Conservation (phyloP, 441 rosid genomes). For the Adansonia madagascariensis region DNA sequence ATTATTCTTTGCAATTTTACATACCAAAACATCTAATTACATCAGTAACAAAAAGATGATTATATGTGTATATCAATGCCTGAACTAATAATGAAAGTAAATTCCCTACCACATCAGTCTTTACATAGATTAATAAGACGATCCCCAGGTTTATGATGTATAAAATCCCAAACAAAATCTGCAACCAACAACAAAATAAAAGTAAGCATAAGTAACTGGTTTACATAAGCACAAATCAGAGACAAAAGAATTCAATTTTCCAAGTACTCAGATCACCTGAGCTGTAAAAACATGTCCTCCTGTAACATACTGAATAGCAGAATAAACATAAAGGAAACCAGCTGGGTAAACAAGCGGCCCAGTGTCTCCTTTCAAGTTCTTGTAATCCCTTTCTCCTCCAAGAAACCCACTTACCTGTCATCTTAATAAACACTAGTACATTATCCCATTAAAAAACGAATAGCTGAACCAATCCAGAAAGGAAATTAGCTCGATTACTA, state of each 20-base stretch:
- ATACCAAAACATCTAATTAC: neutral
- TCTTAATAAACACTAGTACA: constrained; percentile 21
- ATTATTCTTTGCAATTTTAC: neutral
- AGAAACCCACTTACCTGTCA: constrained; percentile 83
- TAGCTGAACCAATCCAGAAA: neutral
- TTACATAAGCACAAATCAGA: neutral
- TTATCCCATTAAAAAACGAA: constrained; percentile 12
- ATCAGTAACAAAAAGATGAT: neutral
- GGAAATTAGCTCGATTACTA: neutral
- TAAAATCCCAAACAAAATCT: constrained; percentile 79
- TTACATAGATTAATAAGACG: constrained; percentile 68
- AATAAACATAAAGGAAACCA: constrained; percentile 89
- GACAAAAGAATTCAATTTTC: neutral
- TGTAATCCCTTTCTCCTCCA: constrained; percentile 86
- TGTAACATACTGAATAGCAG: constrained; percentile 70
- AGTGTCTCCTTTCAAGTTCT: constrained; percentile 84
- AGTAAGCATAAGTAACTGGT: neutral
- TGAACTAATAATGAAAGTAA: constrained; percentile 11
- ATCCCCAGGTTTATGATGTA: constrained; percentile 73
- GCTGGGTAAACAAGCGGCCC: constrained; percentile 97
- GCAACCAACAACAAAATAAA: constrained; percentile 37
- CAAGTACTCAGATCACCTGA: constrained; percentile 51
- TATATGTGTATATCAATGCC: neutral
- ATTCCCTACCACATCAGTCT: constrained; percentile 70
- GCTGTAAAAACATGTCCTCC: constrained; percentile 77